Evolutionary conservation across 2,329 filamentous ascomycete species (phyloP).

Genomic region (Corniculantispora saksenae): DNA sequence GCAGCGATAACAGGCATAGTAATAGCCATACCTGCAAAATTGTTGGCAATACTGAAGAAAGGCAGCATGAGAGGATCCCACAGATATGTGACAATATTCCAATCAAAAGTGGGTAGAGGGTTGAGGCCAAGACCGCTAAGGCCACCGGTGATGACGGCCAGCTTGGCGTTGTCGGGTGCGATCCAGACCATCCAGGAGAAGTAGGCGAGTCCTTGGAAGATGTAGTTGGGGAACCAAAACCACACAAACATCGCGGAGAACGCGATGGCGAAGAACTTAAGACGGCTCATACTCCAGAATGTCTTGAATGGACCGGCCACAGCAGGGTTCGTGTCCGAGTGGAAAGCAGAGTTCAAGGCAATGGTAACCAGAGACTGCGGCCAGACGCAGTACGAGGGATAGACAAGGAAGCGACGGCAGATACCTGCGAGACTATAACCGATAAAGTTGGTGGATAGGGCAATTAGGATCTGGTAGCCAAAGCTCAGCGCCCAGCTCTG

Average conservation of each 20-base stretch:
- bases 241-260: conserved; percentile 51
- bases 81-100: conserved; percentile 40
- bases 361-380: conserved; percentile 50
- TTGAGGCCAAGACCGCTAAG: conserved; percentile 42
- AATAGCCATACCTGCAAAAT: conserved; percentile 37
- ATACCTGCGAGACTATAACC: conserved; percentile 57
- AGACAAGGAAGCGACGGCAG: conserved; percentile 51
- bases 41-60: conserved; percentile 42
- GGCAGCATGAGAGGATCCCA: conserved; percentile 37
- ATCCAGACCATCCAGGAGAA: conserved; percentile 62
- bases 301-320: conserved; percentile 31
- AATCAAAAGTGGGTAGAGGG: conserved; percentile 41
- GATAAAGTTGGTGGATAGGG: conserved; percentile 43
- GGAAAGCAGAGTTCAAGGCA: conserved; percentile 49
- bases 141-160: conserved; percentile 43
- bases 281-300: conserved; percentile 43
- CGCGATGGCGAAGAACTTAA: conserved; percentile 46
- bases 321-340: conserved; percentile 29
- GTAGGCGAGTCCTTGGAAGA: conserved; percentile 47
- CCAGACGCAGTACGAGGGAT: conserved; percentile 54
- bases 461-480: conserved; percentile 47
- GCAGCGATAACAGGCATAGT: conserved; percentile 40
- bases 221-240: conserved; percentile 54
- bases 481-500: conserved; percentile 41
- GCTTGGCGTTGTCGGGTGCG: conserved; percentile 42